Conservation (phyloP, 805 yeast genomes). For the Yamadazyma akitaensis region DNA sequence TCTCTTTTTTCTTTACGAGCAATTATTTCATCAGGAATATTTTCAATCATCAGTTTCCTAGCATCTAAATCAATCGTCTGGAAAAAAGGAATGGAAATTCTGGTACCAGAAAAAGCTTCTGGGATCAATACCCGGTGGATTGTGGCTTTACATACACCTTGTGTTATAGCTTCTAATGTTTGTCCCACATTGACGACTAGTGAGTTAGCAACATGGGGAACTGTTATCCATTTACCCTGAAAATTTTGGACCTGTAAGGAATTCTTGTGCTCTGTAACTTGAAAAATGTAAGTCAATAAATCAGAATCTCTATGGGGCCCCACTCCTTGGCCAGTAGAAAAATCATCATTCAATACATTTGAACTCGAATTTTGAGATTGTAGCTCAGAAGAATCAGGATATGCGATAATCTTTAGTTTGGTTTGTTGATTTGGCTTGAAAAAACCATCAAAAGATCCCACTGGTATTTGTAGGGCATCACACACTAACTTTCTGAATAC, state of each 20-base stretch:
- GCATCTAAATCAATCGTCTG: conserved; percentile 44
- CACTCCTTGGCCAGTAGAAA: conserved; percentile 44
- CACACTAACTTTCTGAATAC: conserved; percentile 46
- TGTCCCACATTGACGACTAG: conserved; percentile 61
- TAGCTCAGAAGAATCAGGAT: conserved; percentile 44
- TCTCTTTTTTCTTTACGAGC: conserved; percentile 35
- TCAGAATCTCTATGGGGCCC: conserved; percentile 72
- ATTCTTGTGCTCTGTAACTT: conserved; percentile 46
- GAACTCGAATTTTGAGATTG: conserved; percentile 16
- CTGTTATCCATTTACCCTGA: conserved; percentile 56
- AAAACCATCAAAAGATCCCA: conserved; percentile 43
- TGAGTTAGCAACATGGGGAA: conserved; percentile 45
- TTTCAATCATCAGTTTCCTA: conserved; percentile 24
- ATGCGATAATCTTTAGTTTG: conserved; percentile 54
- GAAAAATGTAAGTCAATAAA: conserved; percentile 56
- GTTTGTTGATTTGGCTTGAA: conserved; percentile 51
- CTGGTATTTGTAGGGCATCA: conserved; percentile 51
- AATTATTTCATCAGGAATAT: conserved; percentile 27
- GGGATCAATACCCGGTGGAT: conserved; percentile 54
- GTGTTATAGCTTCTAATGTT: conserved; percentile 56
- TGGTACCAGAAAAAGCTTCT: conserved; percentile 32
- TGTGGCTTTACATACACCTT: conserved; percentile 58
- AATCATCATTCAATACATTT: conserved; percentile 26
- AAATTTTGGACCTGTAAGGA: conserved; percentile 56
- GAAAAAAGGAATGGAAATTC: conserved; percentile 48